These are phyloP conservation scores for Theobroma cacao DNA, from an alignment of 345 rosid genomes.

Conservation along the genomic window DNA sequence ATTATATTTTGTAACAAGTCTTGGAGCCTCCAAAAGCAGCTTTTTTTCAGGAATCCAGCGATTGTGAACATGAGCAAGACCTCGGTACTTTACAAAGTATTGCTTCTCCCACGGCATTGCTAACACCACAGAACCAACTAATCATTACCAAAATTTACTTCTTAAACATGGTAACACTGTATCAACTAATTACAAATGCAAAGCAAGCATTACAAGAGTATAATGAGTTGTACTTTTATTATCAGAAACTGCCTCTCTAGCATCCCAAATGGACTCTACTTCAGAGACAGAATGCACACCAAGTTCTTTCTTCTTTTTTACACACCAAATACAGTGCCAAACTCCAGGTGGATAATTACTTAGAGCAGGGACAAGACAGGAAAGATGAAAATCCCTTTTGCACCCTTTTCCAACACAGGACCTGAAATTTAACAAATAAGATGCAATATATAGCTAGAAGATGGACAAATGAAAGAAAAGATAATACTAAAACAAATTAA, in stretches of 20 bases:
- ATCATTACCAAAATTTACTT: not conserved
- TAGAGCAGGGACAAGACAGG: slow-evolving; percentile 45
- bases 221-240: slow-evolving; percentile 32
- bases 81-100: slow-evolving; percentile 50
- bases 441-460: not conserved
- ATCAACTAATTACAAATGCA: not conserved
- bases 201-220: not conserved
- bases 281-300: slow-evolving; percentile 45
- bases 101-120: slow-evolving; percentile 28
- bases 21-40: slow-evolving; percentile 38
- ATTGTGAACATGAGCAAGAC: slow-evolving; percentile 63
- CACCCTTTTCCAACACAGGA: slow-evolving; percentile 54
- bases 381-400: slow-evolving; percentile 41
- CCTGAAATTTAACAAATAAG: slow-evolving; percentile 29
- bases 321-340: slow-evolving; percentile 52
- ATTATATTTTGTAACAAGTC: slow-evolving; percentile 39
- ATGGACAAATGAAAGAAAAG: not conserved
- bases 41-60: slow-evolving; percentile 46
- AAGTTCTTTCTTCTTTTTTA: slow-evolving; percentile 37
- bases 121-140: slow-evolving; percentile 22
- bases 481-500: not conserved
- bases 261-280: slow-evolving; percentile 56
- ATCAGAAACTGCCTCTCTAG: slow-evolving; percentile 32
- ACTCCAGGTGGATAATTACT: slow-evolving; percentile 38
- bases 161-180: not conserved